Base-by-base conservation (phyloP, 2,329 filamentous ascomycete genomes). In the Colletotrichum gigasporum region DNA sequence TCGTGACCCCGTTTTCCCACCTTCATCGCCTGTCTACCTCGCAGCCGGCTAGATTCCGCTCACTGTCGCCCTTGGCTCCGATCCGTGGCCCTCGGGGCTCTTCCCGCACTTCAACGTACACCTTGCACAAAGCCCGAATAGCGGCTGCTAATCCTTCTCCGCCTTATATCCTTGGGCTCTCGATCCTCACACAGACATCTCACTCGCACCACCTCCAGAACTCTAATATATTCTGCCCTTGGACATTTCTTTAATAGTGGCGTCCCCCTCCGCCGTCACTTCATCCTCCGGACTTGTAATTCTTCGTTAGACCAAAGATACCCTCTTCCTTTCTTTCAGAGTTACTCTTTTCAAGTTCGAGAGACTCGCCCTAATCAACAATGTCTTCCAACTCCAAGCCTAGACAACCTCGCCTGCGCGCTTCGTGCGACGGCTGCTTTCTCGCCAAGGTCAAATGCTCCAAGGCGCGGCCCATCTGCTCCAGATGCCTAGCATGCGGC, bases 381-480 rank as follows among this genome's bases (percentile, higher is more conserved):
- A 65, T 65, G 63, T 65, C 62, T 65, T 63, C 63, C 41, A 63
- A 18, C 22, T 68, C 68, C 28, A 79, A 79, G 63, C 68, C 74
- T 64, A 76, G 77, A 32, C 76, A 79, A 67, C 78, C 78, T 48
- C 78, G 80, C 45, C 73, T 83, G 28, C 75, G 82, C 63, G 80
- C 80, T 20, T 85, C 83, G 16, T 86, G 84, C 70, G 83, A 86
- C 65, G 82, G 81, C 7, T 86, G 84, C 72, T 85, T 85, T 71
- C 72, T 84, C 18, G 83, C 83, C 65, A 86, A 86, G 70, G 83
- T 86, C 73, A 86, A 85, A 69, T 86, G 84, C 72, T 84, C 81
- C 65, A 86, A 86, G 68, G 75, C 77, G 3, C 75, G 82, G n/a
- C 84, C 84, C 2, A 79, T 85, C 50, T 86, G 84, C 71, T 78